phyloP scores from a whole-genome alignment of 2,329 filamentous ascomycete genomes.

The Fonsecaea multimorphosa region DNA sequence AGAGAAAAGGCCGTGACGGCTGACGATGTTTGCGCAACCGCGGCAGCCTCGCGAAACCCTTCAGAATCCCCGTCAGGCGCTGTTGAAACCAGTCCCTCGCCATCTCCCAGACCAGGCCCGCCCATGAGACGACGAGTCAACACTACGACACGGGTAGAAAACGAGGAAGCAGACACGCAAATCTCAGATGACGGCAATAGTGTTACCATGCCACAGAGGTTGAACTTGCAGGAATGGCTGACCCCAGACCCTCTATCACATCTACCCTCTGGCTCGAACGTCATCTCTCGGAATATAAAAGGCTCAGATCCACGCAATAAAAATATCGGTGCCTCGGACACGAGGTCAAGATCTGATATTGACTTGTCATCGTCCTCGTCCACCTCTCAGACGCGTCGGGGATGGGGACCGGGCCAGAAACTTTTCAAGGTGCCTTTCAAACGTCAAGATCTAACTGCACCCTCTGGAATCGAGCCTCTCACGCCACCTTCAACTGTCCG shows the following conservation, averaged over 20 bases:
- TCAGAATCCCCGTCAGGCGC: conserved; percentile 19
- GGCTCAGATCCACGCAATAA: background rate
- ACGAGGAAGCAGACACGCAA: background rate
- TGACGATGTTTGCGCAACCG: background rate
- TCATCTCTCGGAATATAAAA: background rate
- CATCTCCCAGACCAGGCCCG: conserved; percentile 34
- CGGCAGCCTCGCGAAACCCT: background rate
- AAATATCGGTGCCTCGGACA: background rate
- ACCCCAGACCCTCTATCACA: conserved; percentile 15
- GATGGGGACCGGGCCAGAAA: conserved; percentile 22
- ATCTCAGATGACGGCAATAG: background rate
- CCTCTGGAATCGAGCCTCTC: background rate
- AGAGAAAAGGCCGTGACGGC: background rate
- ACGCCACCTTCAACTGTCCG: conserved; percentile 10
- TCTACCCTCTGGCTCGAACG: no score
- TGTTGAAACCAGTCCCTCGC: conserved; percentile 3
- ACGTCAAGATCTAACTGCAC: conserved; percentile 23
- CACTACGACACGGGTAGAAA: background rate
- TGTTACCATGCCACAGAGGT: background rate
- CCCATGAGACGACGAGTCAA: conserved; percentile 23
- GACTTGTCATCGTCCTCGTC: background rate
- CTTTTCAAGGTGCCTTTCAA: conserved; percentile 27
- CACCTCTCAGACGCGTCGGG: conserved; percentile 28
- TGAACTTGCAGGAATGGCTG: conserved; percentile 23
- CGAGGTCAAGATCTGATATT: background rate